These are phyloP conservation scores for Gossypium davidsonii DNA, from an alignment of 441 rosid genomes.

Conservation along the genomic window DNA sequence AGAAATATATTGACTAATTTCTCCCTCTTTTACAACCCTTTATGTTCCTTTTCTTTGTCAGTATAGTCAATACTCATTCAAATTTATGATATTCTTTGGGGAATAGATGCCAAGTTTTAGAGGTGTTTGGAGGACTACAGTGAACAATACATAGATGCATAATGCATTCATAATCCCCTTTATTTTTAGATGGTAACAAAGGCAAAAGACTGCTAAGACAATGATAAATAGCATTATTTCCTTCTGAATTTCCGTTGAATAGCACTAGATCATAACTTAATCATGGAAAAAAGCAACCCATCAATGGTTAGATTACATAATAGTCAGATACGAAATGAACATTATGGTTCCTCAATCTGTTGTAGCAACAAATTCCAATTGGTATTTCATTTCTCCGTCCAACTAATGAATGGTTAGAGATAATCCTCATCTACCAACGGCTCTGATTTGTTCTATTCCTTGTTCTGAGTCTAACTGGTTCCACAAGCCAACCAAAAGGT, in stretches of 20 bases:
- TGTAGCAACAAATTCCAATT: not conserved
- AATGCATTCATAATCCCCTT: not conserved
- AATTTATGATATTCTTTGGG: not conserved
- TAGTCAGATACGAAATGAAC: not conserved
- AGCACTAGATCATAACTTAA: not conserved
- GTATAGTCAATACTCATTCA: not conserved
- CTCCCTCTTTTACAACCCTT: no score
- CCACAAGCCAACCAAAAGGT: not conserved
- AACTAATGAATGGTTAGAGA: not conserved
- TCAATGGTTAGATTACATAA: not conserved
- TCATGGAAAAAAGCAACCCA: not conserved
- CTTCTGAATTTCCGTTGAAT: not conserved
- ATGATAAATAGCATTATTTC: not conserved
- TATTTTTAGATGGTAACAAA: not conserved
- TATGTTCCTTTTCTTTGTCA: not conserved
- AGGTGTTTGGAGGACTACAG: no score
- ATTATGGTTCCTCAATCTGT: not conserved
- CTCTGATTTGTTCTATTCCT: not conserved
- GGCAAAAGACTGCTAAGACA: not conserved
- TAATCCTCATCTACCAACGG: conserved; percentile 1
- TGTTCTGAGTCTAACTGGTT: not conserved
- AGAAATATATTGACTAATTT: not conserved
- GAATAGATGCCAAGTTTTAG: no score
- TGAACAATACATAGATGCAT: not conserved
- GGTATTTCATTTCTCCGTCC: conserved; percentile 1